A percentile compares a stretch with the other conserved stretches of the same genome.
These are phyloP conservation scores for Achaetomium macrosporum DNA, from an alignment of 2,329 filamentous ascomycete species.

Conservation along the genomic window DNA sequence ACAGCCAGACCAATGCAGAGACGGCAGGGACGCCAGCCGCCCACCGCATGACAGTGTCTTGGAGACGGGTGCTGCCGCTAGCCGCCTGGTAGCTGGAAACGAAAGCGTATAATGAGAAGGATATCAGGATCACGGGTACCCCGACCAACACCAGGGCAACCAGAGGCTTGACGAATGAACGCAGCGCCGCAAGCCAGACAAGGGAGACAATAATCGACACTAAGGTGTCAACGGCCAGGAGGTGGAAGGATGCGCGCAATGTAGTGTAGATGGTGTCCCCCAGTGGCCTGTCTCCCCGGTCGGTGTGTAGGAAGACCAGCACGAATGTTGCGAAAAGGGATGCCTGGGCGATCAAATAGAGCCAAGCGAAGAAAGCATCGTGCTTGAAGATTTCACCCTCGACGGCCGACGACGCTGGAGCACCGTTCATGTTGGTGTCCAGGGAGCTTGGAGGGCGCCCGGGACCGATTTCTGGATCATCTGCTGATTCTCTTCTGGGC, in stretches of 20 bases:
- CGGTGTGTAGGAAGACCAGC: constrained; percentile 82
- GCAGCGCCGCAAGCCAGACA: constrained; percentile 81
- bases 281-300: constrained; percentile 60
- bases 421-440: constrained; percentile 33
- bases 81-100: constrained; percentile 79
- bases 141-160: constrained; percentile 75
- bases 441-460: constrained; percentile 36
- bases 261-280: constrained; percentile 95
- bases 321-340: constrained; percentile 84
- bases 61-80: constrained; percentile 68
- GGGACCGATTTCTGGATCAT: constrained; percentile 44
- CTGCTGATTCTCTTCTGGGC: constrained; percentile 38
- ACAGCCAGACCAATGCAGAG: constrained; percentile 72
- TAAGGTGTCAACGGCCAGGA: constrained; percentile 84
- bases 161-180: constrained; percentile 81
- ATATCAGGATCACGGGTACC: constrained; percentile 79
- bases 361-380: constrained; percentile 85
- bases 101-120: constrained; percentile 87
- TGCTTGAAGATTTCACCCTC: constrained; percentile 69
- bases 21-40: constrained; percentile 69
- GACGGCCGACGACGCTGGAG: constrained; percentile 38
- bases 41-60: constrained; percentile 87
- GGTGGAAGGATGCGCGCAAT: constrained; percentile 77
- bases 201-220: constrained; percentile 85
- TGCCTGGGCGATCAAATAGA: constrained; percentile 80